Percentiles rank a stretch among this genome's conserved stretches.
Conservation (phyloP, 2,329 filamentous ascomycete genomes). For the Phaeosphaeriaceae sp. region DNA sequence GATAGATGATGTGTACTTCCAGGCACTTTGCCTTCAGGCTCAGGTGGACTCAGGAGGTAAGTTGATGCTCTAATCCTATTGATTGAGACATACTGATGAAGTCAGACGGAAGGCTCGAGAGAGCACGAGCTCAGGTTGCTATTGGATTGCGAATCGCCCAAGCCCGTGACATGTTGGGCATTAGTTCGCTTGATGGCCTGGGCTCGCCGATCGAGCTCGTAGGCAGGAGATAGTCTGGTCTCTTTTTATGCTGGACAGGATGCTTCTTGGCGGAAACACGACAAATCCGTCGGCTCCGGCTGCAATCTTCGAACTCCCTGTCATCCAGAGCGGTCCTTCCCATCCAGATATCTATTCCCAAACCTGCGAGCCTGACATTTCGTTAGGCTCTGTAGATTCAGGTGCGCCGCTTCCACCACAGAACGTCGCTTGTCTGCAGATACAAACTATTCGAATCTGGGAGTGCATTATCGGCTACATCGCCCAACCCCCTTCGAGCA, state of each 20-base stretch:
- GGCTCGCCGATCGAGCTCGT: conserved; percentile 2
- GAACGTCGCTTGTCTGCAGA: conserved; percentile 3
- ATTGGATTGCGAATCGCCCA: conserved; percentile 8
- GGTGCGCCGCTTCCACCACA: conserved; percentile 3
- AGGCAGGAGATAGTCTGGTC: conserved; percentile 13
- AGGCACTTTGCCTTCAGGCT: conserved; percentile 8
- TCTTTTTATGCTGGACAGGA: conserved; percentile 12
- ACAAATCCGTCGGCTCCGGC: conserved; percentile 3
- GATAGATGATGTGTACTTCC: conserved; percentile 6
- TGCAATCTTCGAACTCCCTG: conserved; percentile 4
- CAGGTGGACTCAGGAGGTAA: conserved; percentile 10
- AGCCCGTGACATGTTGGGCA: conserved; percentile 4
- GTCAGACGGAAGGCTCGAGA: conserved; percentile 4
- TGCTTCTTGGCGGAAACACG: conserved; percentile 9
- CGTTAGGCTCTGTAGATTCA: conserved; percentile 6
- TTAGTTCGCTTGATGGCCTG: neutral
- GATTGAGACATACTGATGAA: neutral
- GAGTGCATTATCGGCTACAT: conserved; percentile 7
- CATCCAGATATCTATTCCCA: conserved; percentile 1
- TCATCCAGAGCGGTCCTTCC: conserved; percentile 6
- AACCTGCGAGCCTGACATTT: neutral
- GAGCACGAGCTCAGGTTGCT: conserved; percentile 8
- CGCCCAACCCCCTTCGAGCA: conserved; percentile 5
- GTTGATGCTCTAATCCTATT: neutral
- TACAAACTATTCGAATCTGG: conserved; percentile 8